Evolutionary conservation across 176 grass and related monocot genomes (phyloP).

Genomic region (Oropetium thomaeum): DNA sequence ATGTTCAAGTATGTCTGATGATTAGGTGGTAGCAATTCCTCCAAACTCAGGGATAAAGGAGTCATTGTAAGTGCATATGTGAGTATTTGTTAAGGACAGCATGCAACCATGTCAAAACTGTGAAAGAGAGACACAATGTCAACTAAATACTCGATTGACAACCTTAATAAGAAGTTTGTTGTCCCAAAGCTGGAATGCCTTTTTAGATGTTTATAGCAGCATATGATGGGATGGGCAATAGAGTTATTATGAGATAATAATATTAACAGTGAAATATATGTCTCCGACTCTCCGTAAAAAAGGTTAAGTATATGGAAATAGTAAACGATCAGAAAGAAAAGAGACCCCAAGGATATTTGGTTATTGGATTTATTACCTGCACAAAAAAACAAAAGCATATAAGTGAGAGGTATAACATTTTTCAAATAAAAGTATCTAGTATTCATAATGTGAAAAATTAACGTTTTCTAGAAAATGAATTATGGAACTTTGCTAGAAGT

Average conservation of each 20-base stretch:
- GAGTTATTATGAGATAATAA: not conserved
- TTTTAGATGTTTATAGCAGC: not conserved
- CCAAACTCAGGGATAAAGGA: constrained; percentile 88
- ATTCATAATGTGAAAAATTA: not conserved
- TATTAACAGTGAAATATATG: not conserved
- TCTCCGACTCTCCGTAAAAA: too few relatives aligned
- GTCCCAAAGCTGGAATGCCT: not conserved
- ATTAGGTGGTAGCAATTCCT: constrained; percentile 73
- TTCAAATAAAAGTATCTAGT: not conserved
- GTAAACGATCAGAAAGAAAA: not conserved
- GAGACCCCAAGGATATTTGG: constrained; percentile 82
- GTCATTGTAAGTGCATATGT: constrained; percentile 87
- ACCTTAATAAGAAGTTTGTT: not conserved
- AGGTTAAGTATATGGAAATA: not conserved
- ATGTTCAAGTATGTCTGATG: constrained; percentile 58
- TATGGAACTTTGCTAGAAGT: not conserved
- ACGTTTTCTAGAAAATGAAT: not conserved
- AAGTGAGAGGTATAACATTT: not conserved
- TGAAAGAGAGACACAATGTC: not conserved
- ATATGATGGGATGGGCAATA: not conserved
- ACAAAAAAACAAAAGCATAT: constrained; percentile 3
- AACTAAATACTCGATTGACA: not conserved
- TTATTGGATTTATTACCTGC: constrained; percentile 94
- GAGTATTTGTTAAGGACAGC: constrained; percentile 53
- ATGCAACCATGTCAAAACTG: not conserved